Base-by-base conservation (phyloP, 2,329 filamentous ascomycete species). In the Tolypocladium tundrense region DNA sequence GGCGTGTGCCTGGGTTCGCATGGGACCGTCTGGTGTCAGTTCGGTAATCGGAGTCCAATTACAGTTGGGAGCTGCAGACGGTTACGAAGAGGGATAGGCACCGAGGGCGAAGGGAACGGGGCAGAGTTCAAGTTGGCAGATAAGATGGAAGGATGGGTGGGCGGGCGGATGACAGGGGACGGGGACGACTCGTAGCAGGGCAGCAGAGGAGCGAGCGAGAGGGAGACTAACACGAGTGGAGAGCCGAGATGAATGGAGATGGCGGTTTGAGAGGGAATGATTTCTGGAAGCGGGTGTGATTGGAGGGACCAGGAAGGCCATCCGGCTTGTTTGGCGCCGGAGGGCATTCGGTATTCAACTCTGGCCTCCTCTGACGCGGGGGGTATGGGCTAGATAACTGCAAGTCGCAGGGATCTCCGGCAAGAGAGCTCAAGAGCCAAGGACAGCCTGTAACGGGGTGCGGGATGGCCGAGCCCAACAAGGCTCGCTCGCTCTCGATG, bases 1-100 rank as follows among this genome's bases (percentile, higher is more conserved):
- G 60, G 59, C 56, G 60, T 59, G 59, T 66, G 59, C 60, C 59
- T 64, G 62, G 63, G 59, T 58, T 63, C 62, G 58, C 59, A 55
- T 56, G 56, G 59, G 60, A 60, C 60, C 60, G 61, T 57, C 59
- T 57, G 54, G 62, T 57, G 57, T 62, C 58, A 60, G 55, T 64
- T 64, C 53, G 61, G 61, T 53, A 60, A 58, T 56, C 51, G 60
- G 55, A 54, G 55, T 31, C 19, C 45, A 14, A 42, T 35, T 19
- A 41, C 33, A 19, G 40, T 4, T 21, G 27, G 31, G 31, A 35
- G 48, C 31, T 51, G 19, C 31, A 19, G 48, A 48, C 16, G 8
- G n/a, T n/a, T 31, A 33, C 16, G 24, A 16, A 50, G 48, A 51
- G 31, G 31, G 19, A 13, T 10, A n/a, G 10, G 31, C 19, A 4